Evolutionary conservation across 2,329 filamentous ascomycete species (phyloP).

Genomic region (Stachybotrys chlorohalonatus): DNA sequence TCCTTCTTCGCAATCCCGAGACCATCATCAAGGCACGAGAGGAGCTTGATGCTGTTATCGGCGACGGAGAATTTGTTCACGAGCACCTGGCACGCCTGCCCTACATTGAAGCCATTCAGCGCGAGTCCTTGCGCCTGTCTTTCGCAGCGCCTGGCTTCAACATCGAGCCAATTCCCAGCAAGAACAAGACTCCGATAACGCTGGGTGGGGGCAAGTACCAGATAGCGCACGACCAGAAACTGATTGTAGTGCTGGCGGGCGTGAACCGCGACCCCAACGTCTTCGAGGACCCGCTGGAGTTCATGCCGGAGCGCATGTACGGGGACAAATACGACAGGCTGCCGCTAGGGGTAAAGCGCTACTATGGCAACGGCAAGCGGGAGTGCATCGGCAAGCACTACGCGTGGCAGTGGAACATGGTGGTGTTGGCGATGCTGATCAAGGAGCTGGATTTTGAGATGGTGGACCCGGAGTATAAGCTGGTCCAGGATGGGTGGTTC

Average conservation of each 20-base stretch:
- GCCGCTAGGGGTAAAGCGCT: slow-evolving; percentile 36
- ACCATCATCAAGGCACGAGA: slow-evolving; percentile 38
- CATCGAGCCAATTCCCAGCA: slow-evolving; percentile 34
- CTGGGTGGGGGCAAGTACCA: slow-evolving; percentile 39
- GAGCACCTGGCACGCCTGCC: slow-evolving; percentile 41
- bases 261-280: slow-evolving; percentile 40
- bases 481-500: slow-evolving; percentile 42
- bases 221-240: slow-evolving; percentile 36
- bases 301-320: slow-evolving; percentile 40
- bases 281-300: slow-evolving; percentile 36
- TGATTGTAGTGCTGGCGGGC: slow-evolving; percentile 40
- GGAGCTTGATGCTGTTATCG: slow-evolving; percentile 45
- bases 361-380: slow-evolving; percentile 43
- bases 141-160: slow-evolving; percentile 47
- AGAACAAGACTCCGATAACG: slow-evolving; percentile 33
- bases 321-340: slow-evolving; percentile 32
- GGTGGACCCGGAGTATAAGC: slow-evolving; percentile 27
- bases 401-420: slow-evolving; percentile 35
- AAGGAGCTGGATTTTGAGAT: slow-evolving; percentile 35
- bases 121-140: slow-evolving; percentile 45
- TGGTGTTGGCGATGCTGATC: slow-evolving; percentile 32
- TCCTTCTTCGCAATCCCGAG: slow-evolving; percentile 40
- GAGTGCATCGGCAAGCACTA: slow-evolving; percentile 43
- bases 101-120: slow-evolving; percentile 45
- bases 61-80: slow-evolving; percentile 30